phyloP scores from a whole-genome alignment of 106 monocot species.

The Dactylorhiza incarnata region DNA sequence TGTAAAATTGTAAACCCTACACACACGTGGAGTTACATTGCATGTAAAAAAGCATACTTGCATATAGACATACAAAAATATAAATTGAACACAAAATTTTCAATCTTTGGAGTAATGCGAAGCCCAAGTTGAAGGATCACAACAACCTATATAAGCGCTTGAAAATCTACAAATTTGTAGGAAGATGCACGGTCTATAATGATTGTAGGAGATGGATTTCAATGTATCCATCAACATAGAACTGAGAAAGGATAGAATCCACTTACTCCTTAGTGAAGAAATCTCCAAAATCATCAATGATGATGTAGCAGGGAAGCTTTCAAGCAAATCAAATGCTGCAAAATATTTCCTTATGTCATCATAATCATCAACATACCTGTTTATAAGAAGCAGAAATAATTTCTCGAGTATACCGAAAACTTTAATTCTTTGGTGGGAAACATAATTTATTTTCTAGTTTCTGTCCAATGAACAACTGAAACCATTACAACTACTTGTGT shows the following conservation, averaged over 20 bases:
- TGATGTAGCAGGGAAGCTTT: conserved; percentile 54
- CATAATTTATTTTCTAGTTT: neutral
- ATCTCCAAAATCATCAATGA: conserved; percentile 92
- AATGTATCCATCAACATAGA: too few species aligned
- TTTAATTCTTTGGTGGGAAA: neutral
- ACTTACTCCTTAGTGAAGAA: conserved; percentile 65
- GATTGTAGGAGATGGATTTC: too few species aligned
- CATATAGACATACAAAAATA: too few species aligned
- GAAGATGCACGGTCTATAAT: too few species aligned
- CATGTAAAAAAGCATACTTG: too few species aligned
- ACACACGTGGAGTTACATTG: too few species aligned
- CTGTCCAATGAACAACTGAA: neutral
- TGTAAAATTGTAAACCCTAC: too few species aligned
- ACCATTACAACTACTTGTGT: neutral
- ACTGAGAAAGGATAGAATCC: neutral
- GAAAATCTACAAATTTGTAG: too few species aligned
- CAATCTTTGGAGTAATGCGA: too few species aligned
- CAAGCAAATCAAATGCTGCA: conserved; percentile 84
- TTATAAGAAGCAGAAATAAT: conserved; percentile 11
- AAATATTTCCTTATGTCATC: conserved; percentile 80
- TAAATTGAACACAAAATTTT: too few species aligned
- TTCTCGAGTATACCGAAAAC: neutral
- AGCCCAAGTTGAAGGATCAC: too few species aligned
- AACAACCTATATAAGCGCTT: too few species aligned
- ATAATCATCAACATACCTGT: conserved; percentile 77